Conservation (phyloP, 768 basidiomycete genomes). For the Mycena amicta region DNA sequence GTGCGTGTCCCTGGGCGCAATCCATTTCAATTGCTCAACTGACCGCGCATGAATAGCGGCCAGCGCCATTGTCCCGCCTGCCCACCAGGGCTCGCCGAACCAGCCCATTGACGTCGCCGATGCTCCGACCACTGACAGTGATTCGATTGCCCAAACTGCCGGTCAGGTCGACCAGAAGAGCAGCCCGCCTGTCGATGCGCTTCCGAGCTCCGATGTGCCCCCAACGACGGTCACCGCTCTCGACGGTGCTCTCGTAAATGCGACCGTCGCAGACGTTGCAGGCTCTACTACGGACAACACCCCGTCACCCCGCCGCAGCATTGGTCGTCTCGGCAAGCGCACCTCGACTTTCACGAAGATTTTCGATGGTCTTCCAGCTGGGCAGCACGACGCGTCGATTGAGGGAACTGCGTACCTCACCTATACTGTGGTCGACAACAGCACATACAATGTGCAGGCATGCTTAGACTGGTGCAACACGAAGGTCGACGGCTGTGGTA, state of each 20-base stretch:
- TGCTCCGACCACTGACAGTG: slow-evolving; percentile 11
- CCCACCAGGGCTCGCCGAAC: slow-evolving; percentile 19
- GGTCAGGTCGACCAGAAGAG: slow-evolving; percentile 13
- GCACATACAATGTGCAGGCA: slow-evolving; percentile 46
- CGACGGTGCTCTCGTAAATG: slow-evolving; percentile 41
- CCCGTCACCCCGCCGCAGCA: not conserved
- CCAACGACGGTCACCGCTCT: slow-evolving; percentile 43
- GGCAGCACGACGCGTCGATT: slow-evolving; percentile 40
- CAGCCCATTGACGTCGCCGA: slow-evolving; percentile 24
- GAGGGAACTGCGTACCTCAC: slow-evolving; percentile 52
- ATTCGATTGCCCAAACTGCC: slow-evolving; percentile 8
- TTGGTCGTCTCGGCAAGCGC: slow-evolving; percentile 6
- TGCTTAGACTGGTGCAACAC: slow-evolving; percentile 45
- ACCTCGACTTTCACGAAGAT: slow-evolving; percentile 27
- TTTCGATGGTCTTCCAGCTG: slow-evolving; percentile 41
- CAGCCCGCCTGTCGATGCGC: slow-evolving; percentile 3
- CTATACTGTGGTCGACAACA: slow-evolving; percentile 46
- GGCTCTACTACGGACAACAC: slow-evolving; percentile 9
- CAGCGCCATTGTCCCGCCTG: slow-evolving; percentile 29
- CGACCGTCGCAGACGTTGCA: slow-evolving; percentile 15
- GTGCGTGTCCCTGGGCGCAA: not conserved
- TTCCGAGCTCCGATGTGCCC: slow-evolving; percentile 6
- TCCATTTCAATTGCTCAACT: not conserved
- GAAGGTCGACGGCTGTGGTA: slow-evolving; percentile 42
- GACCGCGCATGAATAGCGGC: slow-evolving; percentile 12